A percentile compares a stretch with the other conserved stretches of the same genome.
Conservation (phyloP, 495 filamentous ascomycete genomes). For the Penicillium fimorum region DNA sequence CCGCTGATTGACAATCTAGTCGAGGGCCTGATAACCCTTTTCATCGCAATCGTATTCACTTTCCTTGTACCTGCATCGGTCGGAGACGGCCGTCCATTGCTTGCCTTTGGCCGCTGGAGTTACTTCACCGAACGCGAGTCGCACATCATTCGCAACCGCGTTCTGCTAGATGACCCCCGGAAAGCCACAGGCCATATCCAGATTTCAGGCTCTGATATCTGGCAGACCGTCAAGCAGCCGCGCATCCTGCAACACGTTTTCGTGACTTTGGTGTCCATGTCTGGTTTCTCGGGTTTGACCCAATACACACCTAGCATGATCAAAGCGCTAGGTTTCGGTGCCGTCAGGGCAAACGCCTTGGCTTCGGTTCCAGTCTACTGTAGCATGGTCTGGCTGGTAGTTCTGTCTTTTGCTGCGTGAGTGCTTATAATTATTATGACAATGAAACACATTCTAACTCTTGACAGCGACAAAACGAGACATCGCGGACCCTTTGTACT, state of each 20-base stretch:
- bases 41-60: constrained; percentile 50
- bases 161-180: constrained; percentile 45
- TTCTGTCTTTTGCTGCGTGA: constrained; percentile 40
- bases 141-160: constrained; percentile 41
- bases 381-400: constrained; percentile 40
- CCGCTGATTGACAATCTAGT: constrained; percentile 28
- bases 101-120: constrained; percentile 40
- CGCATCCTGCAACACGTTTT: constrained; percentile 40
- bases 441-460: background rate
- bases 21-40: constrained; percentile 54
- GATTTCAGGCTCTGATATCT: constrained; percentile 43
- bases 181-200: constrained; percentile 41
- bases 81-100: constrained; percentile 42
- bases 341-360: constrained; percentile 49
- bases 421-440: constrained; percentile 15
- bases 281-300: constrained; percentile 42
- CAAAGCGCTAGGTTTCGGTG: constrained; percentile 44
- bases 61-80: constrained; percentile 45
- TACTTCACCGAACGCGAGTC: constrained; percentile 46
- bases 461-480: constrained; percentile 42
- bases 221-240: constrained; percentile 39
- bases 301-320: constrained; percentile 43
- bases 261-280: constrained; percentile 49
- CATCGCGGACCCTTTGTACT: constrained; percentile 45
- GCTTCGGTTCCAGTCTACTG: constrained; percentile 51